A percentile compares a stretch with the other conserved stretches of the same genome.
These are phyloP conservation scores for Licmophora abbreviata DNA, from an alignment of 108 stramenopile genomes.

Conservation along the genomic window DNA sequence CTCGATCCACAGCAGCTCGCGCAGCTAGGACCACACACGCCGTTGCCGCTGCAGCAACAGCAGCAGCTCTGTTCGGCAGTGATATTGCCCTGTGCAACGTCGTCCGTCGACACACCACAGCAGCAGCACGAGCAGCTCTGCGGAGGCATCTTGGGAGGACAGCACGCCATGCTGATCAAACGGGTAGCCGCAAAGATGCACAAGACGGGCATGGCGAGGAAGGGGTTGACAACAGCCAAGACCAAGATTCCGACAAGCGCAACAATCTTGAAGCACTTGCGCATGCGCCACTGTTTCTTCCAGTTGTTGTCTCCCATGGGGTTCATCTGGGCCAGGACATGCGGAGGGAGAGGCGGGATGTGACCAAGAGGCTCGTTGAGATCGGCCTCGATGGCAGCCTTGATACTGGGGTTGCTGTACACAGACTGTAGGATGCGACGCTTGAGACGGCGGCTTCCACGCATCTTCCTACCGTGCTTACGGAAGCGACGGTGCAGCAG, in stretches of 20 bases:
- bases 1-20: constrained; percentile 7
- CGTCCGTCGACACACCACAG: constrained; percentile 12
- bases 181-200: constrained; percentile 3
- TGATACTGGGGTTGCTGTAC: constrained; percentile 17
- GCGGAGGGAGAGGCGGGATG: constrained; percentile 9
- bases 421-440: constrained; percentile 14
- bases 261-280: neutral
- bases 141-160: neutral
- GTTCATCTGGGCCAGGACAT: constrained; percentile 1
- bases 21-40: constrained; percentile 10
- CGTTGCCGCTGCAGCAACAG: constrained; percentile 24
- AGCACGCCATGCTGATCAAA: neutral
- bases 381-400: constrained; percentile 17
- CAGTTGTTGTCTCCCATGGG: constrained; percentile 5
- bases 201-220: constrained; percentile 3
- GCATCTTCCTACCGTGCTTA: neutral
- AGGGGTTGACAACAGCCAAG: neutral
- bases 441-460: constrained; percentile 4
- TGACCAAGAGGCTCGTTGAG: constrained; percentile 17
- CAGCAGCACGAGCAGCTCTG: constrained; percentile 20
- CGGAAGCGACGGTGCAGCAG: constrained; percentile 3
- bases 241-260: neutral
- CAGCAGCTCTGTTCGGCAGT: constrained; percentile 14
- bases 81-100: constrained; percentile 4
- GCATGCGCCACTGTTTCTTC: neutral